phyloP scores from a whole-genome alignment of 768 basidiomycete species.

The Cystobasidium onofrii region DNA sequence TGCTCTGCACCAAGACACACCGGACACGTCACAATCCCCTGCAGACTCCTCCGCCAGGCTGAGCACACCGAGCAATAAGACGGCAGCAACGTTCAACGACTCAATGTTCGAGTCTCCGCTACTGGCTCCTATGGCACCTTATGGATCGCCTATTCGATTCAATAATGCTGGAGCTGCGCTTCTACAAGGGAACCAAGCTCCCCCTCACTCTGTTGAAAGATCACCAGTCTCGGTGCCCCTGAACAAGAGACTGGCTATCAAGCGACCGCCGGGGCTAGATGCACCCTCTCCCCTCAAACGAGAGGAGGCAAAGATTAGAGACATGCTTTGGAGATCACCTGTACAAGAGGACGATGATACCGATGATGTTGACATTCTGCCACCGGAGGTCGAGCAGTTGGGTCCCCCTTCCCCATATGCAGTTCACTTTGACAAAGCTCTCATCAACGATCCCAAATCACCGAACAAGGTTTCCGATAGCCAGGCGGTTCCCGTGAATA shows the following conservation, averaged over 20 bases:
- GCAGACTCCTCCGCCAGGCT: background rate
- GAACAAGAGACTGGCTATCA: background rate
- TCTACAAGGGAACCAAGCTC: background rate
- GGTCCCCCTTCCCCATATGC: background rate
- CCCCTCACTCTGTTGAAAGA: background rate
- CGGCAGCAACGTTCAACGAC: background rate
- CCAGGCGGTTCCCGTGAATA: background rate
- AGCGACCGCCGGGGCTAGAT: background rate
- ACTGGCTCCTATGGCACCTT: background rate
- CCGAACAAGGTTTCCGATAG: no score
- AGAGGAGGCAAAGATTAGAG: slow-evolving; percentile 6
- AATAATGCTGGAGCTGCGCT: background rate
- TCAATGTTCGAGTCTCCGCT: slow-evolving; percentile 12
- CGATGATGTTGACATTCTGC: background rate
- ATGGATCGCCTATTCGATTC: background rate
- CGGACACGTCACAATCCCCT: background rate
- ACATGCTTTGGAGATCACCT: slow-evolving; percentile 23
- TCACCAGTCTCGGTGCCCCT: background rate
- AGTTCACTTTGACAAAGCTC: background rate
- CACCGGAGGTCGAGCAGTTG: slow-evolving; percentile 12
- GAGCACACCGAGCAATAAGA: background rate
- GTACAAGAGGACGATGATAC: background rate
- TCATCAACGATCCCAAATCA: background rate
- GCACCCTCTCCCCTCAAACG: background rate
- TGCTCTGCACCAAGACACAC: background rate